A percentile compares a stretch with the other conserved stretches of the same genome.
Conservation (phyloP, 129 eudicot species). For the Artemisia argyi region DNA sequence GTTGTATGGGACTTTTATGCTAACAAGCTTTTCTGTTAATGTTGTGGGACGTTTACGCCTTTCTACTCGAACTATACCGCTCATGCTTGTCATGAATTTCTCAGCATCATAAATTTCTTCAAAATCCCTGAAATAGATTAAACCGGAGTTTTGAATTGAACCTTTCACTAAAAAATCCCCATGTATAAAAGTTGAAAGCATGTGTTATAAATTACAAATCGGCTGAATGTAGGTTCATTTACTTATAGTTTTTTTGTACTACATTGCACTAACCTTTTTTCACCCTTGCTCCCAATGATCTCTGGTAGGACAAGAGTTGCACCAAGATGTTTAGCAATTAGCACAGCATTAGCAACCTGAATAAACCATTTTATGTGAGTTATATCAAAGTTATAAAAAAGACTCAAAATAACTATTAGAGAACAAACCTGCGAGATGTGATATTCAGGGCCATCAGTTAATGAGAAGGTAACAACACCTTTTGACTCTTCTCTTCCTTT, state of each 20-base stretch:
- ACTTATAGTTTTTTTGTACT: neutral
- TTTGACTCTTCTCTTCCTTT: slow-evolving; percentile 29
- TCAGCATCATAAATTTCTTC: slow-evolving; percentile 58
- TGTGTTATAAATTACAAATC: no score
- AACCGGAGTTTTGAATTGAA: slow-evolving; percentile 11
- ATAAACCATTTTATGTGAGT: slow-evolving; percentile 20
- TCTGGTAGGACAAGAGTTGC: slow-evolving; percentile 83
- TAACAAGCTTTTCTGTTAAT: slow-evolving; percentile 27
- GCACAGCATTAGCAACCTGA: slow-evolving; percentile 70
- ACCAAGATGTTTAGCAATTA: slow-evolving; percentile 62
- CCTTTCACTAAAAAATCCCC: neutral
- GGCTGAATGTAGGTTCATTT: neutral
- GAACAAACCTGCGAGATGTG: slow-evolving; percentile 66
- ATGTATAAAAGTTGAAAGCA: no score
- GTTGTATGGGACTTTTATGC: slow-evolving; percentile 56
- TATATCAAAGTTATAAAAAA: neutral
- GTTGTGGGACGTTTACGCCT: slow-evolving; percentile 33
- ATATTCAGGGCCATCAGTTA: slow-evolving; percentile 69
- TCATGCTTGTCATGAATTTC: slow-evolving; percentile 53
- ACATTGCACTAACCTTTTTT: slow-evolving; percentile 44
- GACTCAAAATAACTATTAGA: neutral
- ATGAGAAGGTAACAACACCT: slow-evolving; percentile 54
- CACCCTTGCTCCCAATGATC: slow-evolving; percentile 55
- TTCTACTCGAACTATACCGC: slow-evolving; percentile 58
- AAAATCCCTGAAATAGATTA: slow-evolving; percentile 46